phyloP scores from a whole-genome alignment of 1,284 basidiomycete genomes.

The Singerocomus inundabilis region DNA sequence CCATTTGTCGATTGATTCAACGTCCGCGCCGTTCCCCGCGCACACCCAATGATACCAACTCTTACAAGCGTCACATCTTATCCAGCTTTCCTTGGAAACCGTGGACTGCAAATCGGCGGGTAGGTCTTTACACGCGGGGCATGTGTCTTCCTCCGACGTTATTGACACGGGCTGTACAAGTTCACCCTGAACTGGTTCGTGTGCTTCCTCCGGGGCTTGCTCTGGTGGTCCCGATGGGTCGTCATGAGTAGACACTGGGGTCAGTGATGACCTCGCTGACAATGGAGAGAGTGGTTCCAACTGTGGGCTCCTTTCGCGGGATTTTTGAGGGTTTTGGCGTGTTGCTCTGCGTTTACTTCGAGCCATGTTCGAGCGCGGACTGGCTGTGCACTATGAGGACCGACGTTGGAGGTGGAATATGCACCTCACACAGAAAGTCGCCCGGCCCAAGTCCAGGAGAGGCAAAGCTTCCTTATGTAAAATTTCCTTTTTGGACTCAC shows the following conservation, averaged over 20 bases:
- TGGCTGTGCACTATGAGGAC: slow-evolving; percentile 10
- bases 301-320: slow-evolving; percentile 28
- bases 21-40: slow-evolving; percentile 62
- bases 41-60: slow-evolving; percentile 83
- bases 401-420: slow-evolving; percentile 7
- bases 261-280: slow-evolving; percentile 32
- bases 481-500: slow-evolving; percentile 15
- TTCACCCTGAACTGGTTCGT: slow-evolving; percentile 15
- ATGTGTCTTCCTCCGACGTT: slow-evolving; percentile 36
- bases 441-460: neutral
- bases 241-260: slow-evolving; percentile 30
- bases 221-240: slow-evolving; percentile 21
- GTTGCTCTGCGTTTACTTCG: slow-evolving; percentile 35
- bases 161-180: slow-evolving; percentile 15
- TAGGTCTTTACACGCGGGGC: slow-evolving; percentile 43
- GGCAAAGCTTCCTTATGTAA: slow-evolving; percentile 22
- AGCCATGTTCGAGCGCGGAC: slow-evolving; percentile 25
- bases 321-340: slow-evolving; percentile 30
- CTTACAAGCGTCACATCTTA: slow-evolving; percentile 74
- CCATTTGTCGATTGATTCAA: slow-evolving; percentile 63
- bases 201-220: slow-evolving; percentile 22
- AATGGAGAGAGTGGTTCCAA: slow-evolving; percentile 31
- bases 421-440: slow-evolving; percentile 17
- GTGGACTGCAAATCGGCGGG: slow-evolving; percentile 27
- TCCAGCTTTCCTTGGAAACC: slow-evolving; percentile 62